A percentile compares a stretch with the other conserved stretches of the same genome.
Conservation (phyloP, 176 grass and related monocot genomes). For the Oryza meridionalis region DNA sequence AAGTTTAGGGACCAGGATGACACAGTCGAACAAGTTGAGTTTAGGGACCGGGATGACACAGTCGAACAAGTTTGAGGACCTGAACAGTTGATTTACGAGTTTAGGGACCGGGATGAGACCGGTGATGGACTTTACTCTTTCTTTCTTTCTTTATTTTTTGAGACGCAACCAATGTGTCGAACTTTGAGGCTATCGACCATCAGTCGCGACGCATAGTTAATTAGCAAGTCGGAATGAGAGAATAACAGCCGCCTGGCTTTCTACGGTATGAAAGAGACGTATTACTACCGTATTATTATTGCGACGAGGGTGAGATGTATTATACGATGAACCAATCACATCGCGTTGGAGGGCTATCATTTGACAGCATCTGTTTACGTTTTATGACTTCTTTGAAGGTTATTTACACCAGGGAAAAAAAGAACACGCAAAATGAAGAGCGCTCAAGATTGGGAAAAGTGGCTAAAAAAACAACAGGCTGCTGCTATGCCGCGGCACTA, state of each 20-base stretch:
- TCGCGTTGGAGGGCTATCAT: background rate
- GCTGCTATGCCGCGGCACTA: background rate
- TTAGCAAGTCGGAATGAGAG: background rate
- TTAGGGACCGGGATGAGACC: too few species aligned
- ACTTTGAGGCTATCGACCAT: background rate
- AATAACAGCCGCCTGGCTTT: background rate
- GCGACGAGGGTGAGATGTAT: too few species aligned
- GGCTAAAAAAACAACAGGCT: slow-evolving; percentile 35
- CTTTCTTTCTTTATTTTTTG: background rate
- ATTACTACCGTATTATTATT: background rate
- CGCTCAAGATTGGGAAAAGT: slow-evolving; percentile 9
- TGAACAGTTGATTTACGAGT: too few species aligned
- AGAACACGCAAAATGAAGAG: slow-evolving; percentile 17
- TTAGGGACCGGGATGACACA: too few species aligned
- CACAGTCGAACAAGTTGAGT: too few species aligned
- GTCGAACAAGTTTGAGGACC: too few species aligned
- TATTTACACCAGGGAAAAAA: slow-evolving; percentile 40
- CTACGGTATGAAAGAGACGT: background rate
- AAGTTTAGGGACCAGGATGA: too few species aligned
- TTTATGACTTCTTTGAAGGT: slow-evolving; percentile 36
- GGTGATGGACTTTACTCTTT: too few species aligned
- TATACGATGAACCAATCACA: background rate
- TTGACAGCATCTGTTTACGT: slow-evolving; percentile 28
- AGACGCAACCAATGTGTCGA: background rate
- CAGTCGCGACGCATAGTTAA: too few species aligned